Conservation (phyloP, 106 monocot genomes). For the Dendrobium catenatum region DNA sequence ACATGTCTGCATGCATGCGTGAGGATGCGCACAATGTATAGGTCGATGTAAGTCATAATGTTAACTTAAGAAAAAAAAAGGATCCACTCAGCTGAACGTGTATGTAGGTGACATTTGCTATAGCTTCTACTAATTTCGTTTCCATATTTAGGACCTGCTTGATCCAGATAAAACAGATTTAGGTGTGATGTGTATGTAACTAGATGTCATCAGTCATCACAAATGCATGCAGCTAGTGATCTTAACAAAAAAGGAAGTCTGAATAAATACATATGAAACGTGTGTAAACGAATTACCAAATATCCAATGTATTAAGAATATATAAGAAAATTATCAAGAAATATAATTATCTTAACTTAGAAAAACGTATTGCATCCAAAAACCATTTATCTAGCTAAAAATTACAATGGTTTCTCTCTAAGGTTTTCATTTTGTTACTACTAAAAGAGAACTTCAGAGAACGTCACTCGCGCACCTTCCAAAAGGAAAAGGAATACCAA, state of each 20-base stretch:
- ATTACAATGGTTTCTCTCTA: neutral
- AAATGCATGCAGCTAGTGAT: neutral
- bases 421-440: neutral
- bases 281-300: neutral
- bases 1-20: no score
- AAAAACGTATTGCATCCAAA: neutral
- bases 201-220: no score
- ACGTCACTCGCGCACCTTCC: constrained; percentile 61
- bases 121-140: no score
- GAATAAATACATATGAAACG: neutral
- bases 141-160: no score
- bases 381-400: neutral
- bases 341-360: neutral
- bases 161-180: no score
- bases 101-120: no score
- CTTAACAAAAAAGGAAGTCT: neutral
- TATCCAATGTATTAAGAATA: neutral
- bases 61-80: no score
- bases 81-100: no score
- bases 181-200: no score
- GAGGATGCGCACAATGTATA: no score
- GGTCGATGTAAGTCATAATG: no score
- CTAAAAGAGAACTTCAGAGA: neutral
- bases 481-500: constrained; percentile 95
- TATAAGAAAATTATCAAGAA: neutral